phyloP scores from a whole-genome alignment of 2,329 filamentous ascomycete species.

The Penicillium psychrosexuale region DNA sequence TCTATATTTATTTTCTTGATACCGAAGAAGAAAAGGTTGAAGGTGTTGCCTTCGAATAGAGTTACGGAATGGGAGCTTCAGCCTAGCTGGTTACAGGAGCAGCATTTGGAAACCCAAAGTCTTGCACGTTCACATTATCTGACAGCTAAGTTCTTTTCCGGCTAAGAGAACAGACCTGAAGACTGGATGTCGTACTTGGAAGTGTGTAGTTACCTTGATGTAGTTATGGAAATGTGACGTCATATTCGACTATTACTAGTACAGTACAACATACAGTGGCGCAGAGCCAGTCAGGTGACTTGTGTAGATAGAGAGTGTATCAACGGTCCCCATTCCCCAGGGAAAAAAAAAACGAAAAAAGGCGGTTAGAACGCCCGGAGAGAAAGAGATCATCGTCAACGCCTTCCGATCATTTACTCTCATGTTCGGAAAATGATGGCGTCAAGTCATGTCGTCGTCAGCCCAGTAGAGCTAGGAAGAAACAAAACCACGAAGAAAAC shows the following conservation, averaged over 20 bases:
- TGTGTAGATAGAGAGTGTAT: conserved; percentile 2
- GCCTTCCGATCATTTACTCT: conserved; percentile 19
- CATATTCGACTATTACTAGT: not conserved
- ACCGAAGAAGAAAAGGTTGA: too few relatives aligned
- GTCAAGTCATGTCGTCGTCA: conserved; percentile 23
- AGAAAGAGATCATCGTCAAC: conserved; percentile 18
- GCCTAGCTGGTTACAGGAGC: too few relatives aligned
- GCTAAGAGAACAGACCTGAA: too few relatives aligned
- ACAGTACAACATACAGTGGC: not conserved
- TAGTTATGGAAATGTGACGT: not conserved
- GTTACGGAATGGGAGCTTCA: too few relatives aligned
- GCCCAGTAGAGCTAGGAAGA: conserved; percentile 8
- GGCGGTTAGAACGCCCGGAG: conserved; percentile 13
- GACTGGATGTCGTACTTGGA: too few relatives aligned
- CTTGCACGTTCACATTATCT: too few relatives aligned
- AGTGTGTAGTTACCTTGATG: too few relatives aligned
- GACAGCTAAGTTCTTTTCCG: too few relatives aligned
- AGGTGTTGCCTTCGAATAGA: too few relatives aligned
- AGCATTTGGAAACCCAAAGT: too few relatives aligned
- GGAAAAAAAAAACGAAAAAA: conserved; percentile 8
- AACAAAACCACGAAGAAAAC: conserved; percentile 9
- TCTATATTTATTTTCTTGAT: too few relatives aligned
- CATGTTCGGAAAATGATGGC: conserved; percentile 18
- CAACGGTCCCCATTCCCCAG: not conserved
- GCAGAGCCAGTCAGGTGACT: not conserved